Evolutionary conservation across 2,329 filamentous ascomycete species (phyloP).

Genomic region (Seiridium unicorne): DNA sequence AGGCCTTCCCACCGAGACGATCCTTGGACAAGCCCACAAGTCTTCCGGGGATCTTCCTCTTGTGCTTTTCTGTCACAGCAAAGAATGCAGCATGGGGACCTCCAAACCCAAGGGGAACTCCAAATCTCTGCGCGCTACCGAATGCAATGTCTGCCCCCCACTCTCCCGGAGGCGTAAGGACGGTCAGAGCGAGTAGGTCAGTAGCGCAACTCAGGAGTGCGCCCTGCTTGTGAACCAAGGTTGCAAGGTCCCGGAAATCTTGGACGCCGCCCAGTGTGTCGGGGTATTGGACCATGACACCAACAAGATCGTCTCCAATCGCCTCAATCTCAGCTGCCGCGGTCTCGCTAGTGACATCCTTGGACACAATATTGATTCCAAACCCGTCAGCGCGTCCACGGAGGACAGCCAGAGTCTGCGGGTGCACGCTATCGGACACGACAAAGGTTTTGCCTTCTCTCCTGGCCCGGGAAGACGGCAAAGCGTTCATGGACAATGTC

Average conservation of each 20-base stretch:
- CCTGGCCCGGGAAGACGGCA: slow-evolving; percentile 71
- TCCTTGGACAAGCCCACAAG: slow-evolving; percentile 92
- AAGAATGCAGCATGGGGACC: slow-evolving; percentile 98
- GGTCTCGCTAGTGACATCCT: slow-evolving; percentile 67
- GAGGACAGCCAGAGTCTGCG: slow-evolving; percentile 82
- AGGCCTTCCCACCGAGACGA: slow-evolving; percentile 75
- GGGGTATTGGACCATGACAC: slow-evolving; percentile 92
- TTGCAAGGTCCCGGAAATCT: slow-evolving; percentile 72
- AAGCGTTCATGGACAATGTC: slow-evolving; percentile 81
- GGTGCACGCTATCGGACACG: slow-evolving; percentile 78
- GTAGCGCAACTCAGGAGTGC: slow-evolving; percentile 85
- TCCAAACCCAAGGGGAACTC: slow-evolving; percentile 87
- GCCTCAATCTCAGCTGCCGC: slow-evolving; percentile 64
- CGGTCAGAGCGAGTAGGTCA: slow-evolving; percentile 81
- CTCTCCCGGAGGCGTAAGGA: slow-evolving; percentile 86
- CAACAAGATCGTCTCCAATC: slow-evolving; percentile 78
- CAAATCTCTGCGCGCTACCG: slow-evolving; percentile 86
- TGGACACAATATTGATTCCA: slow-evolving; percentile 73
- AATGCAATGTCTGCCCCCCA: slow-evolving; percentile 96
- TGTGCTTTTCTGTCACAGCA: slow-evolving; percentile 84
- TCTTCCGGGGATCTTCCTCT: slow-evolving; percentile 90
- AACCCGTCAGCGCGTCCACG: slow-evolving; percentile 88
- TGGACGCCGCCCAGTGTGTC: slow-evolving; percentile 80
- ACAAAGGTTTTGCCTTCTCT: slow-evolving; percentile 76
- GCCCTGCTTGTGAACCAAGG: slow-evolving; percentile 73